phyloP scores from a whole-genome alignment of 805 yeast species.

The Yarrowia deformans region DNA sequence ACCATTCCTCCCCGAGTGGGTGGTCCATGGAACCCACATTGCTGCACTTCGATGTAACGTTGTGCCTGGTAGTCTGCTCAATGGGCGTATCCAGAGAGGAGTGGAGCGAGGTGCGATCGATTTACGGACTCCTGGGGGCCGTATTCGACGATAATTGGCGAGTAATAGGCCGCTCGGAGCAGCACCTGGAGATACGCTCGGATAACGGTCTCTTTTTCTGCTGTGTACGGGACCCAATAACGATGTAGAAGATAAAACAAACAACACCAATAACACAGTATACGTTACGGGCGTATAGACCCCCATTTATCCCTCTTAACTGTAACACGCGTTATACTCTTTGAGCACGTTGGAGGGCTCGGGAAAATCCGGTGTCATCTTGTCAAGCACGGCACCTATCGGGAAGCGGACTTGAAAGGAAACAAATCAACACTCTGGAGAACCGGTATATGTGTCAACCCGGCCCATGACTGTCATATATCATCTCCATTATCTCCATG shows the following conservation, averaged over 20 bases:
- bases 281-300: not conserved
- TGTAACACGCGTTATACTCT: conserved; percentile 15
- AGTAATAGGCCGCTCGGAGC: no score
- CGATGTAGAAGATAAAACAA: no score
- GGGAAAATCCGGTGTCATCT: not conserved
- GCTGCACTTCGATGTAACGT: conserved; percentile 24
- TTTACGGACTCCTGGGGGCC: not conserved
- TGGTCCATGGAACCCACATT: not conserved
- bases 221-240: no score
- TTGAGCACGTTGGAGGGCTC: no score
- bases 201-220: not conserved
- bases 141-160: no score
- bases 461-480: no score
- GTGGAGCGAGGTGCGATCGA: not conserved
- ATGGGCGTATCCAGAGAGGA: not conserved
- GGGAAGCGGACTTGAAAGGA: not conserved
- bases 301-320: conserved; percentile 19
- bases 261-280: no score
- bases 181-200: no score
- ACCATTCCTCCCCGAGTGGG: not conserved
- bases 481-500: conserved; percentile 19
- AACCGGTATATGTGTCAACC: not conserved
- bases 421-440: not conserved
- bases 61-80: conserved; percentile 4
- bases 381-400: not conserved